Conservation (phyloP, 2,329 filamentous ascomycete genomes). For the Epichloe brachyelytri region DNA sequence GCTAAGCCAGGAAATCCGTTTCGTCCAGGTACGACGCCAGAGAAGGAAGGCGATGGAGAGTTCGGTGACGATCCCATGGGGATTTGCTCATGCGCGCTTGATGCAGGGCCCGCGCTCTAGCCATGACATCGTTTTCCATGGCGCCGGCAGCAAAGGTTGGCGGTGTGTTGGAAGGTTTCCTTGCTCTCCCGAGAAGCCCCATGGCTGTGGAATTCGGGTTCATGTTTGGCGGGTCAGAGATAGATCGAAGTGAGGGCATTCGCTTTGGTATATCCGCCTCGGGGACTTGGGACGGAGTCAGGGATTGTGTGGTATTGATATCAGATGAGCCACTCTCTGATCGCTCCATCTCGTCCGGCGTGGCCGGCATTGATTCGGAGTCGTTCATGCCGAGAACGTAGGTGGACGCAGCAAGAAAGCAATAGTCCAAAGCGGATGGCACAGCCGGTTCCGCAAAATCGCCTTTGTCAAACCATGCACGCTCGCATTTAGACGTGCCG, state of each 20-base stretch:
- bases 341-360: conserved; percentile 32
- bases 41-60: conserved; percentile 19
- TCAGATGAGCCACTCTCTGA: conserved; percentile 16
- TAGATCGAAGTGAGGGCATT: conserved; percentile 45
- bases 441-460: conserved; percentile 2
- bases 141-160: conserved; percentile 20
- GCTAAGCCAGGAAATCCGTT: conserved; percentile 32
- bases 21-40: conserved; percentile 21
- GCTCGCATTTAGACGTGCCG: not conserved
- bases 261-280: conserved; percentile 29
- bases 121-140: conserved; percentile 30
- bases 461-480: conserved; percentile 5
- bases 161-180: conserved; percentile 34
- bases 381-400: conserved; percentile 11
- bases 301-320: conserved; percentile 29
- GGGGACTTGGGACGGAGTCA: conserved; percentile 32
- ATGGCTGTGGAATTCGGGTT: conserved; percentile 74
- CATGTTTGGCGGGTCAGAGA: conserved; percentile 52
- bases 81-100: conserved; percentile 31
- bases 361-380: conserved; percentile 28
- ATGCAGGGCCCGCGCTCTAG: conserved; percentile 34
- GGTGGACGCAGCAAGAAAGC: conserved; percentile 1
- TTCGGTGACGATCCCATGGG: conserved; percentile 15
- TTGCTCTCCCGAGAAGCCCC: conserved; percentile 57
- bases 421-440: conserved; percentile 4